phyloP scores from a whole-genome alignment of 148 eudicot species.

The Agrostemma githago region DNA sequence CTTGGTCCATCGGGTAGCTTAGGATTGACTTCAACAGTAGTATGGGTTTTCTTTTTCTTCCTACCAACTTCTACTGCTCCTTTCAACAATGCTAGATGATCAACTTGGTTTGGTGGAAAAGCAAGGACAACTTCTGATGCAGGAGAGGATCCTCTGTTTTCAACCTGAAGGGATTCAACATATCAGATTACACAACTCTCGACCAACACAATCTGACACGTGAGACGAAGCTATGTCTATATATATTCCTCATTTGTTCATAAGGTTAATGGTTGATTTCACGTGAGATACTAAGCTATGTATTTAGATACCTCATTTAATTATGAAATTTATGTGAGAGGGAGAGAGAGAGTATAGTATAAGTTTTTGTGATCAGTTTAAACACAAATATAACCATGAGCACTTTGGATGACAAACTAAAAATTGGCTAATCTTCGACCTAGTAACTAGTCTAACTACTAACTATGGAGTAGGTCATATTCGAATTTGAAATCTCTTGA shows the following conservation, averaged over 20 bases:
- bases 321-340: too few species aligned
- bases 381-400: too few species aligned
- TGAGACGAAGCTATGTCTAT: not conserved
- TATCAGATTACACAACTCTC: slow-evolving; percentile 1
- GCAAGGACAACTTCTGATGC: slow-evolving; percentile 77
- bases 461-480: not conserved
- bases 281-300: not conserved
- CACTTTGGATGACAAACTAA: too few species aligned
- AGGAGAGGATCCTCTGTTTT: slow-evolving; percentile 63
- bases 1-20: slow-evolving; percentile 68
- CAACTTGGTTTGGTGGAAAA: slow-evolving; percentile 66
- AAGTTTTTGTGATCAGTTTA: not conserved
- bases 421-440: not conserved
- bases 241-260: not conserved
- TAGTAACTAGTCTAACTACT: not conserved
- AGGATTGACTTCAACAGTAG: slow-evolving; percentile 74
- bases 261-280: not conserved
- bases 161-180: slow-evolving; percentile 48
- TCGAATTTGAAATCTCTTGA: not conserved
- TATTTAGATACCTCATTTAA: not conserved
- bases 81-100: slow-evolving; percentile 63
- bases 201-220: not conserved
- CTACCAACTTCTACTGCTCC: slow-evolving; percentile 60
- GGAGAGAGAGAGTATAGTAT: too few species aligned
- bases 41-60: slow-evolving; percentile 65